Base-by-base conservation (phyloP, 23 red algal genomes). In the Gracilaria gracilis region DNA sequence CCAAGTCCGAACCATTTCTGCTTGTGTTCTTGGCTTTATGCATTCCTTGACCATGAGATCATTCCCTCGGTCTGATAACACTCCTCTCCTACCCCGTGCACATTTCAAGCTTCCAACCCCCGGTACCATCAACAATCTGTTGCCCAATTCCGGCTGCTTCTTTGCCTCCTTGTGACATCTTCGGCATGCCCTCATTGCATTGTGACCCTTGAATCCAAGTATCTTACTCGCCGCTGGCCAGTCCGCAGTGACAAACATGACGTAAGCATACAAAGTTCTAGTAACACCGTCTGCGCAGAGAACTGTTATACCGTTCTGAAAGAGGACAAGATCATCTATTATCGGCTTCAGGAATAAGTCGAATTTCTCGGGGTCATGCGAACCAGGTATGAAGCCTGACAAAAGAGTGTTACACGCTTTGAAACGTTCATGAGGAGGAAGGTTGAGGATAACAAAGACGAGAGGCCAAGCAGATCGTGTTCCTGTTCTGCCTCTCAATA, bases 81-180 rank as follows among this genome's bases (percentile, higher is more conserved):
- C n/a, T n/a, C n/a, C n/a, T n/a, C n/a, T n/a, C n/a, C n/a, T n/a
- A n/a, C n/a, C n/a, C n/a, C n/a, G 11, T 62, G 29, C 59, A 24
- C 29, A 27, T 29, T 29, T 13, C 4, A n/a, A 20, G 6, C 20
- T 40, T 6, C 33, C 16, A 11, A 7, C 35, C 28, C 19, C 67
- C 3, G 4, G 0, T 9, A 73, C 2, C 38, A 73, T 37, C 67
- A 35, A 73, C 15, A 73, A 24, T 24, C 44, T 35, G 1, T 1
- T 61, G 5, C 76, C 76, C 1, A 13, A 9, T 23, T 20, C 54
- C 4, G 49, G 14, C 4, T 33, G 49, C 4, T 21, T 80, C 23
- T 32, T 24, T 6, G 54, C 76, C 44, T 80, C 4, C 76, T 80
- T 80, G 12, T 61, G 46, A 28, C 76, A 80, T 20, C 48, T 55